Conservation (phyloP, 2,329 filamentous ascomycete genomes). For the Dendryphion nanum region DNA sequence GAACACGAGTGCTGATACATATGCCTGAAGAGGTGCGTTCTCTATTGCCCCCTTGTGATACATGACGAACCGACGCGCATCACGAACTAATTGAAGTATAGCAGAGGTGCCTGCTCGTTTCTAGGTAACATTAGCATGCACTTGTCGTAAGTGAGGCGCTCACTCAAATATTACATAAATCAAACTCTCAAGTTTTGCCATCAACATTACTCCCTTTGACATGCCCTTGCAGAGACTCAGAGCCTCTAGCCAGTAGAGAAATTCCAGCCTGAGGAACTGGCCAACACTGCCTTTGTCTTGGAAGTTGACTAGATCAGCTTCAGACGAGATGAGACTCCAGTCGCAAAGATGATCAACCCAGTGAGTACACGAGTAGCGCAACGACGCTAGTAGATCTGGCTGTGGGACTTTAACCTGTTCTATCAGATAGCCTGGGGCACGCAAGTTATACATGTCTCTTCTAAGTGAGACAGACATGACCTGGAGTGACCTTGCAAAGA, state of each 20-base stretch:
- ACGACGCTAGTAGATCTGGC: slow-evolving; percentile 20
- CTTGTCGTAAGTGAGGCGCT: no score
- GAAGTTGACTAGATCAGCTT: not conserved
- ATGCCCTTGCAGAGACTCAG: slow-evolving; percentile 10
- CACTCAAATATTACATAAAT: not conserved
- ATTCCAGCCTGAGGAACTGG: slow-evolving; percentile 8
- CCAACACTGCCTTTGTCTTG: slow-evolving; percentile 7
- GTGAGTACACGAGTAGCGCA: slow-evolving; percentile 30
- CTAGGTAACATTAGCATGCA: not conserved
- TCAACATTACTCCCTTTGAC: slow-evolving; percentile 11
- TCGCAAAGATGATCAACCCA: slow-evolving; percentile 36
- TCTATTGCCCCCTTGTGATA: slow-evolving; percentile 13
- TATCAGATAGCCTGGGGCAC: slow-evolving; percentile 10
- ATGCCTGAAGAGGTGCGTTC: slow-evolving; percentile 15
- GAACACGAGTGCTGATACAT: slow-evolving; percentile 16
- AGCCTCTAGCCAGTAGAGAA: slow-evolving; percentile 5
- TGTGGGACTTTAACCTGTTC: slow-evolving; percentile 16
- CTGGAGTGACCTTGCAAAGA: slow-evolving; percentile 27
- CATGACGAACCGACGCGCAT: slow-evolving; percentile 15
- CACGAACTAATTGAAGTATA: slow-evolving; percentile 5
- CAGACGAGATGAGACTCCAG: no score
- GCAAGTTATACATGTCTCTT: slow-evolving; percentile 22
- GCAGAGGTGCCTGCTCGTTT: not conserved
- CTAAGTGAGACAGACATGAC: slow-evolving; percentile 13
- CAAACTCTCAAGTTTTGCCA: slow-evolving; percentile 7